Base-by-base conservation (phyloP, 202 grass and related monocot genomes). In the Brachypodium distachyon region DNA sequence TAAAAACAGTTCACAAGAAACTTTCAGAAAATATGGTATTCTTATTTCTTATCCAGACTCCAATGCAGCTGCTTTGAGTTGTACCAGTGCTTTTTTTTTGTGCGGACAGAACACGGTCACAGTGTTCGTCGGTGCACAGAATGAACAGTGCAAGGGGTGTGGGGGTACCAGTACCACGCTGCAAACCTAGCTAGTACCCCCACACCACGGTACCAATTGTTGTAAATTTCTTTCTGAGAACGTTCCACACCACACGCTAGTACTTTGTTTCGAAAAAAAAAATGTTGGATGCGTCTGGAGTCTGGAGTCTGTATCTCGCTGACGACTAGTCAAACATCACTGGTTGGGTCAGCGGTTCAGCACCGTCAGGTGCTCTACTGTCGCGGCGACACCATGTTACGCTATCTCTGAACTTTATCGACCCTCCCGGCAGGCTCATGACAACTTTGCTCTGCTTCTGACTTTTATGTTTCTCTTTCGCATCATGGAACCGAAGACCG, bases 401-500 rank as follows among this genome's bases (percentile, higher is more conserved):
- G 11, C 28, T n/a, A n/a, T 82, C 55, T 33, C 2, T 59, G 43
- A 68, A 33, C 44, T 67, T 21, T 64, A 3, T 16, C 22, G 32
- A 18, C 5, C 18, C 17, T 43, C 27, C 1, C 1, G 49, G 25
- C 51, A 78, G 51, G 69, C 51, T 67, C 22, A 39, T 42, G 40
- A 67, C 23, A 67, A 28, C 63, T 66, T 67, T 67, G n/a, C n/a
- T n/a, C n/a, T 29, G 43, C 63, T 34, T 51, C 57, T 77, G 84
- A 43, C 18, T 31, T 18, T 6, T 21, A 39, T 81, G 44, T n/a
- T 54, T 21, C 2, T 57, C 4, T 74, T 73, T 77, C n/a, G 26
- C 54, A 47, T 21, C 25, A 37, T 29, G 55, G 50, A 72, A 36
- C 6, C 33, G n/a, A 69, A 95, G 92, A 67, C 89, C 4, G 81